Evolutionary conservation across 2,329 filamentous ascomycete genomes (phyloP).

Genomic region (Xylariaceae sp.): DNA sequence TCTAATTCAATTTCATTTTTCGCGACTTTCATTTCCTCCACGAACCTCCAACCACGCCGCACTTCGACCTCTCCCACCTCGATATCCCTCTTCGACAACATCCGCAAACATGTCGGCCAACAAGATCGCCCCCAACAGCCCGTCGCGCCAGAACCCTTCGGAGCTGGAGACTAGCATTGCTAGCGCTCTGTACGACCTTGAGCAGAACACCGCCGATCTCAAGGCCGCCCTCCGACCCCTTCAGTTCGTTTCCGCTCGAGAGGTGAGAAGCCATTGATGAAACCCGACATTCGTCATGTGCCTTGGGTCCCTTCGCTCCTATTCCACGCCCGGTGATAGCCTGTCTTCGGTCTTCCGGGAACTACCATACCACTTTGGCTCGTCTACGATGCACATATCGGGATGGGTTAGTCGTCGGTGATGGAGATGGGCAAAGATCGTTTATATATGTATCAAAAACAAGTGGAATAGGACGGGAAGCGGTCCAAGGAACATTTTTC

Average conservation of each 20-base stretch:
- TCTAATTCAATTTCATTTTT: slow-evolving; percentile 11
- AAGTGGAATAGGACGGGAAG: slow-evolving; percentile 68
- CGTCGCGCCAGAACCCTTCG: slow-evolving; percentile 90
- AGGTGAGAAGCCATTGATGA: slow-evolving; percentile 68
- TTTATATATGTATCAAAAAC: slow-evolving; percentile 23
- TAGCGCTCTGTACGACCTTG: slow-evolving; percentile 95
- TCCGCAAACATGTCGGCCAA: slow-evolving; percentile 34
- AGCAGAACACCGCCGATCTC: slow-evolving; percentile 98
- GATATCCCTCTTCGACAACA: slow-evolving; percentile 14
- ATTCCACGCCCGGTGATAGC: slow-evolving; percentile 19
- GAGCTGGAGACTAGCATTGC: slow-evolving; percentile 98
- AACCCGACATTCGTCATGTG: slow-evolving; percentile 10
- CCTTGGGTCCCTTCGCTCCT: slow-evolving; percentile 21
- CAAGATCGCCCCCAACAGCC: slow-evolving; percentile 98
- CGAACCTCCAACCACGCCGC: slow-evolving; percentile 1
- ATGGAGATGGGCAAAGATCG: slow-evolving; percentile 13
- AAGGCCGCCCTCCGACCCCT: slow-evolving; percentile 93
- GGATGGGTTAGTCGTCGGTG: slow-evolving; percentile 14
- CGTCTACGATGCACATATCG: slow-evolving; percentile 14
- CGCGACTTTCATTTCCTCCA: slow-evolving; percentile 7
- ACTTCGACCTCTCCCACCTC: slow-evolving; percentile 1
- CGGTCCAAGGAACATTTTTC: slow-evolving; percentile 58
- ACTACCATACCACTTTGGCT: slow-evolving; percentile 1
- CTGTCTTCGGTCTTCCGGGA: background rate
- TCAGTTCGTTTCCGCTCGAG: slow-evolving; percentile 97